Evolutionary conservation across 345 rosid genomes (phyloP).

Genomic region (Linum usitatissimum): DNA sequence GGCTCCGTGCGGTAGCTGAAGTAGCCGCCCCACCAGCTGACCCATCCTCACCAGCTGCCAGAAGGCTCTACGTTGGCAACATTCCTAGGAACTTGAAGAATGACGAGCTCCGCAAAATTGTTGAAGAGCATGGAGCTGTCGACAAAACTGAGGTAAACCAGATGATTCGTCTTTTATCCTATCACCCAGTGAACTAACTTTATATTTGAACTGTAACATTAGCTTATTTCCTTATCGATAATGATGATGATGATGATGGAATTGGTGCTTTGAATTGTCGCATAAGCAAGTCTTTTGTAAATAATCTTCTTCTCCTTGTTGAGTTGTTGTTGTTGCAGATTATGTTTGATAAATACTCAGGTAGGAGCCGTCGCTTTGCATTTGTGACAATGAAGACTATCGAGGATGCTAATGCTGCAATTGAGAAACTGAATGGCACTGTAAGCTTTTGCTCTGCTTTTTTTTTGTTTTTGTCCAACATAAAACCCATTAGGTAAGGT

Average conservation of each 20-base stretch:
- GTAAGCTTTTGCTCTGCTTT: slow-evolving; percentile 26
- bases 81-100: slow-evolving; percentile 55
- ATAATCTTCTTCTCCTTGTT: background rate
- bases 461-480: background rate
- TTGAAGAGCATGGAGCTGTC: slow-evolving; percentile 68
- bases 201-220: too few relatives aligned
- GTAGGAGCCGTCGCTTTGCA: slow-evolving; percentile 74
- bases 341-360: slow-evolving; percentile 72
- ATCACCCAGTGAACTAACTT: too few relatives aligned
- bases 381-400: slow-evolving; percentile 77
- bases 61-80: slow-evolving; percentile 66
- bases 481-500: background rate
- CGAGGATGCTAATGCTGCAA: slow-evolving; percentile 70
- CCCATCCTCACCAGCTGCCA: slow-evolving; percentile 38
- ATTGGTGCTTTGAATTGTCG: too few relatives aligned
- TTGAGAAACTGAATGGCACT: slow-evolving; percentile 74
- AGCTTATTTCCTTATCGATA: too few relatives aligned
- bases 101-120: slow-evolving; percentile 50
- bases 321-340: slow-evolving; percentile 31
- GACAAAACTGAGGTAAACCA: slow-evolving; percentile 62
- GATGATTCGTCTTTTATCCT: background rate
- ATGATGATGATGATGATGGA: too few relatives aligned
- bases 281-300: too few relatives aligned
- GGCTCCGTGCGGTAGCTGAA: slow-evolving; percentile 37
- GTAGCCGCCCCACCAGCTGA: slow-evolving; percentile 29